Conservation (phyloP, 1,284 basidiomycete species). For the Melampsora abietis-canadensis region DNA sequence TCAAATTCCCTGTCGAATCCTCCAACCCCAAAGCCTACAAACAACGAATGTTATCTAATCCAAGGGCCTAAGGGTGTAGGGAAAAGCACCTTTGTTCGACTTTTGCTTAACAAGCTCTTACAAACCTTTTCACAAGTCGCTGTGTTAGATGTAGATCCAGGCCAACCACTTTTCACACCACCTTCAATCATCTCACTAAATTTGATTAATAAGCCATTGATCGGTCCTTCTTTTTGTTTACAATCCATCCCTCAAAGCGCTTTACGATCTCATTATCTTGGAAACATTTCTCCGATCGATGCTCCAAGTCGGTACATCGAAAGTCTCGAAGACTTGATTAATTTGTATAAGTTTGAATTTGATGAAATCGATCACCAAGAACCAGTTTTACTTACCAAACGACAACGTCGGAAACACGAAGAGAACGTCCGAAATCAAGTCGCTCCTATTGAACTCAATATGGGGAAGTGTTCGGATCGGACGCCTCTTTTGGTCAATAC, state of each 20-base stretch:
- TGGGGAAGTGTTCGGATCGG: neutral
- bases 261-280: slow-evolving; percentile 30
- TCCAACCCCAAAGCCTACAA: neutral
- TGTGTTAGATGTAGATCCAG: slow-evolving; percentile 39
- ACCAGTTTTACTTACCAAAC: neutral
- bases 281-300: slow-evolving; percentile 31
- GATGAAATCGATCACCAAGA: neutral
- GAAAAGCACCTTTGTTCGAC: slow-evolving; percentile 26
- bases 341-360: slow-evolving; percentile 4
- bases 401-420: slow-evolving; percentile 7
- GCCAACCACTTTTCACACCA: slow-evolving; percentile 38
- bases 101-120: slow-evolving; percentile 31
- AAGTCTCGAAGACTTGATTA: slow-evolving; percentile 14
- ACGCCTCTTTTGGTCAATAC: slow-evolving; percentile 37
- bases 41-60: slow-evolving; percentile 8
- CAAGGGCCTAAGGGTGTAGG: slow-evolving; percentile 34
- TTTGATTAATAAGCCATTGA: slow-evolving; percentile 11
- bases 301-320: slow-evolving; percentile 14
- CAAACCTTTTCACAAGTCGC: slow-evolving; percentile 20
- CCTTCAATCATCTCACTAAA: slow-evolving; percentile 32
- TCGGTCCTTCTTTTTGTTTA: slow-evolving; percentile 37
- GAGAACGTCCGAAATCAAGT: too few species aligned
- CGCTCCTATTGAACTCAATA: neutral
- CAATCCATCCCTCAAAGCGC: slow-evolving; percentile 1
- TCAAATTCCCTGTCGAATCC: neutral